Evolutionary conservation across 805 yeast genomes (phyloP).

Genomic region (Yamadazyma insecticola): DNA sequence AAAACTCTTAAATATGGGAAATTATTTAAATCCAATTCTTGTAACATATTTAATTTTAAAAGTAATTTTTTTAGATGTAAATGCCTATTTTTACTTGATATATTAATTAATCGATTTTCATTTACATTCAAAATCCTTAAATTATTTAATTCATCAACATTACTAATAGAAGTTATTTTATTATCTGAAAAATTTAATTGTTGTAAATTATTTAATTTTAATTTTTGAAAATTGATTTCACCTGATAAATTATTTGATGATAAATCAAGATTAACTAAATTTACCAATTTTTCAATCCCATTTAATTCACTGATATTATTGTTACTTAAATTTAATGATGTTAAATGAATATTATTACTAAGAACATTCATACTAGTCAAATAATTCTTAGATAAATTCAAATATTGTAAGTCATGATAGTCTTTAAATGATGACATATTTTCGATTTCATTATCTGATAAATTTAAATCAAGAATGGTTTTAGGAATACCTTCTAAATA

Average conservation of each 20-base stretch:
- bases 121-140: slow-evolving; percentile 38
- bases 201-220: slow-evolving; percentile 35
- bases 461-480: slow-evolving; percentile 30
- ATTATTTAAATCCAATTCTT: slow-evolving; percentile 22
- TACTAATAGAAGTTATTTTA: slow-evolving; percentile 24
- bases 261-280: slow-evolving; percentile 36
- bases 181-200: slow-evolving; percentile 43
- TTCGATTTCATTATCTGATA: slow-evolving; percentile 36
- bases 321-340: slow-evolving; percentile 31
- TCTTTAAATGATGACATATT: slow-evolving; percentile 38
- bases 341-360: slow-evolving; percentile 36
- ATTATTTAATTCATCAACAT: slow-evolving; percentile 30
- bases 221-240: slow-evolving; percentile 29
- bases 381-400: slow-evolving; percentile 36
- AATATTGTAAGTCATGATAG: slow-evolving; percentile 36
- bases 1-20: slow-evolving; percentile 40
- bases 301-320: slow-evolving; percentile 33
- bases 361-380: slow-evolving; percentile 34
- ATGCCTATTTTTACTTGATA: slow-evolving; percentile 19
- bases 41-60: slow-evolving; percentile 34
- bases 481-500: slow-evolving; percentile 45
- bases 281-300: slow-evolving; percentile 34
- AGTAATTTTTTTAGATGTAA: slow-evolving; percentile 31
- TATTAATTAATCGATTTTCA: slow-evolving; percentile 30
- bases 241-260: slow-evolving; percentile 40